These are phyloP conservation scores for Sporobolomyces roseus DNA, from an alignment of 768 basidiomycete genomes.

Conservation along the genomic window DNA sequence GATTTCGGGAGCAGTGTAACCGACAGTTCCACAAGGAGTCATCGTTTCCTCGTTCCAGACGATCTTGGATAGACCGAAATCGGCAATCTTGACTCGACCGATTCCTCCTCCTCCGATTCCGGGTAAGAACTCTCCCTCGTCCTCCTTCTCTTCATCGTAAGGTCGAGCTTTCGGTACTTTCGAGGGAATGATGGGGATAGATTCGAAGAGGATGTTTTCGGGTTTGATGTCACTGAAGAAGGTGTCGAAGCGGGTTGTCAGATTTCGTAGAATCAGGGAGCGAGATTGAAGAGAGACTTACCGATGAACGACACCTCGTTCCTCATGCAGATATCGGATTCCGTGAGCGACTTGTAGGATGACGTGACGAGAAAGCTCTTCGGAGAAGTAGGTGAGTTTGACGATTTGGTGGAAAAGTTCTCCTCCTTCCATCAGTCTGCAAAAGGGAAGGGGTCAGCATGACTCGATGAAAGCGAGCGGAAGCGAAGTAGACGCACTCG, in stretches of 20 bases:
- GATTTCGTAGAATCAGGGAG: neutral
- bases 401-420: constrained; percentile 99
- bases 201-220: constrained; percentile 89
- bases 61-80: constrained; percentile 94
- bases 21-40: constrained; percentile 99
- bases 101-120: constrained; percentile 95
- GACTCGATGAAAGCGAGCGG: neutral
- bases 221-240: constrained; percentile 82
- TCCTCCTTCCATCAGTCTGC: constrained; percentile 88
- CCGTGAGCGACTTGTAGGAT: constrained; percentile 78
- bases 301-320: constrained; percentile 95
- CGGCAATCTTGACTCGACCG: constrained; percentile 95
- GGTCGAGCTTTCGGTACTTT: constrained; percentile 68
- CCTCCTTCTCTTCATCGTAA: constrained; percentile 97
- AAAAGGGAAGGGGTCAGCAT: neutral
- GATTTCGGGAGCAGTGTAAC: constrained; percentile 98
- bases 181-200: constrained; percentile 85
- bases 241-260: neutral
- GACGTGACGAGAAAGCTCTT: constrained; percentile 93
- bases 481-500: constrained; percentile 60
- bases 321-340: constrained; percentile 93
- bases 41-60: constrained; percentile 99
- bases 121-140: constrained; percentile 91
- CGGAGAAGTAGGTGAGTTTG: constrained; percentile 97
- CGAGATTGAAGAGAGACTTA: constrained; percentile 42